phyloP scores from a whole-genome alignment of 805 yeast genomes.

The Saccharomyces mikatae region DNA sequence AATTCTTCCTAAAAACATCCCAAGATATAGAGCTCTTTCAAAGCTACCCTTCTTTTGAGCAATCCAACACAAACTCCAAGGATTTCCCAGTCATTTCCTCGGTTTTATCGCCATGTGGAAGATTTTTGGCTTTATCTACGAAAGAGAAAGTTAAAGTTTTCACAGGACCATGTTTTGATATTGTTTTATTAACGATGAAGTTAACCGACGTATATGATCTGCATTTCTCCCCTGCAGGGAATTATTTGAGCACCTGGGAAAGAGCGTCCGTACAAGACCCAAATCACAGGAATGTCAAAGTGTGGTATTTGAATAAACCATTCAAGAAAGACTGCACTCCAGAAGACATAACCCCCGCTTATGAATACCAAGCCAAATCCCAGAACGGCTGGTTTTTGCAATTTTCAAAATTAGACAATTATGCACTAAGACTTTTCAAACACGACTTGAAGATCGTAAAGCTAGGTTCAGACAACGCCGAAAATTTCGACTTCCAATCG shows the following conservation, averaged over 20 bases:
- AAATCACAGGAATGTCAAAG: conserved; percentile 71
- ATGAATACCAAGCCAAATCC: conserved; percentile 63
- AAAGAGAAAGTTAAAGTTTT: conserved; percentile 21
- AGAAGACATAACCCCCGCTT: conserved; percentile 13
- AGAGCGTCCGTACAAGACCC: conserved; percentile 68
- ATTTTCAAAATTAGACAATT: conserved; percentile 30
- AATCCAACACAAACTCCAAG: conserved; percentile 18
- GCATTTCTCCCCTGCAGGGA: conserved; percentile 83
- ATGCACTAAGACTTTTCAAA: conserved; percentile 22
- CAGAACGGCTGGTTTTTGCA: conserved; percentile 73
- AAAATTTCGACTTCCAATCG: conserved; percentile 37
- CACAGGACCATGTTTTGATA: conserved; percentile 23
- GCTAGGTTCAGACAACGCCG: conserved; percentile 36
- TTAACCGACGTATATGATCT: conserved; percentile 69
- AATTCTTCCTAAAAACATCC: conserved; percentile 29
- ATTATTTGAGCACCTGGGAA: conserved; percentile 80
- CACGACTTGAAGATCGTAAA: conserved; percentile 29
- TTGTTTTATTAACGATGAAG: conserved; percentile 19
- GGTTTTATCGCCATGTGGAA: conserved; percentile 29
- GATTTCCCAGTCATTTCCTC: conserved; percentile 20
- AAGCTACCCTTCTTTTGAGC: conserved; percentile 28
- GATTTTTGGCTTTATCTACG: conserved; percentile 29
- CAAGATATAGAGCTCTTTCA: conserved; percentile 30
- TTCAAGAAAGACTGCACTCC: conserved; percentile 27
- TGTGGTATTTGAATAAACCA: conserved; percentile 52